Base-by-base conservation (phyloP, 805 yeast genomes). In the Jamesozyma rosinii region DNA sequence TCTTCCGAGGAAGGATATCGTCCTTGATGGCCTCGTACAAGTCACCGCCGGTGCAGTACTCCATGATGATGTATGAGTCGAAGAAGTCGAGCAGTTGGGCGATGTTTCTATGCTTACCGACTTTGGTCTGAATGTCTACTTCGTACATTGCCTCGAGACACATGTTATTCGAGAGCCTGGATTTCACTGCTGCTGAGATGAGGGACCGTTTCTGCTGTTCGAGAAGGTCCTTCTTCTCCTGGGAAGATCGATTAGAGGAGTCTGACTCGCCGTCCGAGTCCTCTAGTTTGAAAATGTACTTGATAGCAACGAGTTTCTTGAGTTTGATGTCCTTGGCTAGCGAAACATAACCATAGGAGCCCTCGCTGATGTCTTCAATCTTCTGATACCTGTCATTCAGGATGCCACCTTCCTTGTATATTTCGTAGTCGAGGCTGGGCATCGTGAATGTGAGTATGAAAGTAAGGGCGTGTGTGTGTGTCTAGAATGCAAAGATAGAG, bases 321-420 rank as follows among this genome's bases (percentile, higher is more conserved):
- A 72, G 70, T 19, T 53, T 50, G 3, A 63, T 52, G 61, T 90
- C 95, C 54, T 78, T 79, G 9, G 95, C 97, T 21, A 90, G 71
- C 2, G 94, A 79, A 8, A 90, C 97, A 38, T 83, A 75, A 40
- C 97, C 97, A 63, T 86, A 90, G 0, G 97, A 86, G 26, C 97
- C 97, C 61, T 86, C 89, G 57, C 89, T 85, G 46, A 90, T 76
- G 57, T 80, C 85, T 45, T 76, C 78, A 19, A 87, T 70, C 52
- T 81, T 81, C 45, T 69, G 66, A 65, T 87, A 90, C 44, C 83
- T 69, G 43, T 70, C 70, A 46, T 79, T 73, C 44, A 86, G 67
- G 37, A 83, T 68, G 17, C 68, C 68, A 39, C 75, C 74, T 51
- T 67, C 70, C 44, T 68, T 68, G 47, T 68, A 68, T 36, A 64